Conservation (phyloP, 345 rosid genomes). For the Hibiscus mutabilis region DNA sequence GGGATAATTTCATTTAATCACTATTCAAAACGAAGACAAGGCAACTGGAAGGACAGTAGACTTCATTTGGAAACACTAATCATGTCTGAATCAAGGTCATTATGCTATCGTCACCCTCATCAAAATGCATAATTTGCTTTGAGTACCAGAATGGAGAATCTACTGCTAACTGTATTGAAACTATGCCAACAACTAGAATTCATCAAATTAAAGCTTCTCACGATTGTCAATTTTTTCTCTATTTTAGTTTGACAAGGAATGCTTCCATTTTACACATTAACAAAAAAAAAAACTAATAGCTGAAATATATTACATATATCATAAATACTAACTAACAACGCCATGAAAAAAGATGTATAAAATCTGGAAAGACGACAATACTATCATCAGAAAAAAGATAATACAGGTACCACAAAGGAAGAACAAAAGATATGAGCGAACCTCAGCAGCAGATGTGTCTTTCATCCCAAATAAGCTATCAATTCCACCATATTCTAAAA, state of each 20-base stretch:
- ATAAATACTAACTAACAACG: neutral
- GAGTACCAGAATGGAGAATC: neutral
- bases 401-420: conserved; percentile 18
- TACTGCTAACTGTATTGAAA: neutral
- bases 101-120: neutral
- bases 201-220: conserved; percentile 1
- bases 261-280: neutral
- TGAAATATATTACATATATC: neutral
- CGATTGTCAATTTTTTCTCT: neutral
- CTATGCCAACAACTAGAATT: neutral
- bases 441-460: conserved; percentile 63
- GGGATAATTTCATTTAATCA: neutral
- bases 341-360: neutral
- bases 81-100: too few species aligned
- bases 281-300: neutral
- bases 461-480: conserved; percentile 68
- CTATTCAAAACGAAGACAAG: neutral
- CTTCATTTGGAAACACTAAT: neutral
- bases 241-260: neutral
- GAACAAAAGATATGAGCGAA: conserved; percentile 22
- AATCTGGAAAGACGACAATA: neutral
- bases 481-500: conserved; percentile 76
- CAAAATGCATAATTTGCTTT: neutral
- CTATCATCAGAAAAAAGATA: conserved; percentile 1
- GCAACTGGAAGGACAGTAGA: neutral